phyloP scores from a whole-genome alignment of 1,139 yeast species.

The Yarrowia galli region DNA sequence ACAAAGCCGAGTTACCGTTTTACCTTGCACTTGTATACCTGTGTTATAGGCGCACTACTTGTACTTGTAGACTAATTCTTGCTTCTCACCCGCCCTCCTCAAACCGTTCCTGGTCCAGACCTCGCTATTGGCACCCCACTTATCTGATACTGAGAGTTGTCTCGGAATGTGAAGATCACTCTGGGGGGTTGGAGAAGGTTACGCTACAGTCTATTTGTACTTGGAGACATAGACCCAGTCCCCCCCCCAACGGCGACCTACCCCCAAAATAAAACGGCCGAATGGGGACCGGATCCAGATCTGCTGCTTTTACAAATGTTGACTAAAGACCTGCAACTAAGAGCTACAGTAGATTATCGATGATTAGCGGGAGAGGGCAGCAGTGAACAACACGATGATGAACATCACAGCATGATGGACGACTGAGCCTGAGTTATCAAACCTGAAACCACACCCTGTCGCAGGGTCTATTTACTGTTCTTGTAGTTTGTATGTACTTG shows the following conservation, averaged over 20 bases:
- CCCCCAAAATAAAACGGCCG: neutral
- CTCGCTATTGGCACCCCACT: constrained; percentile 2
- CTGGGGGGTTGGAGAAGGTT: constrained; percentile 34
- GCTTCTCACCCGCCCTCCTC: no score
- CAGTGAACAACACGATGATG: neutral
- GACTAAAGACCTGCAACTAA: neutral
- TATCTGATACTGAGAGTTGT: constrained; percentile 18
- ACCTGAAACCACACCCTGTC: constrained; percentile 29
- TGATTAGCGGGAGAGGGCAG: neutral
- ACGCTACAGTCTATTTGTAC: neutral
- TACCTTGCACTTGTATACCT: no score
- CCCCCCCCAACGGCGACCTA: constrained; percentile 1
- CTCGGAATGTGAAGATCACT: constrained; percentile 33
- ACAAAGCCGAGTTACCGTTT: no score
- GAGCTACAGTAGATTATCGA: no score
- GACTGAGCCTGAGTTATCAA: neutral
- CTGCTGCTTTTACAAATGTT: neutral
- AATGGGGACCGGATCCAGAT: neutral
- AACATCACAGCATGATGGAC: no score
- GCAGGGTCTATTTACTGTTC: constrained; percentile 12
- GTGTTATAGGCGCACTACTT: no score
- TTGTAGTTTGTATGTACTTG: no score
- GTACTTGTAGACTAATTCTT: no score
- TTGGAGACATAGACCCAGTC: neutral
- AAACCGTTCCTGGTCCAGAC: neutral